phyloP scores from a whole-genome alignment of 202 grass and related monocot species.

The Bolboschoenoplectus hybrid region DNA sequence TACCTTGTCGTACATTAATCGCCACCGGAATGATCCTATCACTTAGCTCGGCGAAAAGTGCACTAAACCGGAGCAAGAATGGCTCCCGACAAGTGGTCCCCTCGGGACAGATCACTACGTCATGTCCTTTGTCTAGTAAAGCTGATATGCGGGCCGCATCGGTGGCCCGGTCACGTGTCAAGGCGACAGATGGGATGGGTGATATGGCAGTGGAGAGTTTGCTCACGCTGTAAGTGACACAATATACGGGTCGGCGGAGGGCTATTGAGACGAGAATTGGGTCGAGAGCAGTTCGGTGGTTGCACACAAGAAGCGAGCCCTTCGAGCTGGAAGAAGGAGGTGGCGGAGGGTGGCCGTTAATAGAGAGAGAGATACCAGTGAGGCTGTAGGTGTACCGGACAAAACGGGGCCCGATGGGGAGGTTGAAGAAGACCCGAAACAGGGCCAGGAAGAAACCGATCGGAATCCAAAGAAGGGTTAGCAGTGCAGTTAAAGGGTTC shows the following conservation, averaged over 20 bases:
- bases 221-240: constrained; percentile 76
- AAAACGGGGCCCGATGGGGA: constrained; percentile 41
- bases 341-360: constrained; percentile 55
- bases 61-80: constrained; percentile 67
- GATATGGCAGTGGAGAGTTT: constrained; percentile 50
- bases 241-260: constrained; percentile 59
- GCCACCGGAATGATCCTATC: constrained; percentile 84
- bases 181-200: constrained; percentile 53
- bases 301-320: constrained; percentile 70
- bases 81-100: constrained; percentile 92
- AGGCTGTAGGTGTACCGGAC: constrained; percentile 69
- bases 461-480: constrained; percentile 66
- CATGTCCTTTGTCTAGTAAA: constrained; percentile 57
- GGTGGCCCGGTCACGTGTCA: constrained; percentile 43
- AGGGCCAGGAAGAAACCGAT: constrained; percentile 60
- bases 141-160: constrained; percentile 57
- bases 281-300: constrained; percentile 87
- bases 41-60: constrained; percentile 80
- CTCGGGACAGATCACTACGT: constrained; percentile 79
- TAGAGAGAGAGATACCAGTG: constrained; percentile 66
- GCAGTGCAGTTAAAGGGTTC: constrained; percentile 51
- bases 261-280: constrained; percentile 77
- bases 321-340: constrained; percentile 41
- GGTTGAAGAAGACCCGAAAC: constrained; percentile 79
- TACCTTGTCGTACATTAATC: constrained; percentile 48